Evolutionary conservation across 2,329 filamentous ascomycete species (phyloP), one percentile per base, ranked within the genome.

Genomic region (Penicillium digitatum): DNA sequence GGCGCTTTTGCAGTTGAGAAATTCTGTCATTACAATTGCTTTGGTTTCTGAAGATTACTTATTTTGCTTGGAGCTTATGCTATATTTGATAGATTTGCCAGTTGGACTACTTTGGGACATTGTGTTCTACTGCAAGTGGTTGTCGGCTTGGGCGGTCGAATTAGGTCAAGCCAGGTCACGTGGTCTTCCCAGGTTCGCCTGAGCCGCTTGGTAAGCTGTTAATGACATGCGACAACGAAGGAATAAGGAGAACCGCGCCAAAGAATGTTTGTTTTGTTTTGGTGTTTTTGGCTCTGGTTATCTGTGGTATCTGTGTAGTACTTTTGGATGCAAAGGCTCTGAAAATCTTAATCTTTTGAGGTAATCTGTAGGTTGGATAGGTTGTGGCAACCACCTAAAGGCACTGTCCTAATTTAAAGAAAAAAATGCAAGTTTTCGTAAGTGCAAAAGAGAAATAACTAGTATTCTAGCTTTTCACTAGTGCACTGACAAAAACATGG

Each of bases 131-230:
- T 20, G 24, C 5, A 16, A 20, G 24, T 40, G 18, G 18, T n/a
- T 22, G 38, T 40, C 26, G 38, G 5, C 29, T 34, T 12, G 31
- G 14, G 5, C 34, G 10, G 34, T 27, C 34, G 27, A 50, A 20
- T 50, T 43, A 50, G 48, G 48, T 50, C 38, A 50, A 50, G 48
- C 27, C 3, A 44, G 26, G 48, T 34, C 38, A 50, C 47, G 37
- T 12, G 47, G 12, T 9, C 18, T 24, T 35, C 31, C 31, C 14
- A 34, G 14, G 14, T 16, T 18, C 32, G 20, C n/a, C n/a, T 20
- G 22, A 37, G 20, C 32, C 22, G 14, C 44, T 32, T 22, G 4
- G n/a, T 16, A 18, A 26, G 12, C 11, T 20, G 10, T 12, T 1
- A 16, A 48, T 18, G 29, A 24, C 37, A 43, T 43, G 11, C 20